These are phyloP conservation scores for Globisporangium spinosum DNA, from an alignment of 352 stramenopile genomes.

Conservation along the genomic window DNA sequence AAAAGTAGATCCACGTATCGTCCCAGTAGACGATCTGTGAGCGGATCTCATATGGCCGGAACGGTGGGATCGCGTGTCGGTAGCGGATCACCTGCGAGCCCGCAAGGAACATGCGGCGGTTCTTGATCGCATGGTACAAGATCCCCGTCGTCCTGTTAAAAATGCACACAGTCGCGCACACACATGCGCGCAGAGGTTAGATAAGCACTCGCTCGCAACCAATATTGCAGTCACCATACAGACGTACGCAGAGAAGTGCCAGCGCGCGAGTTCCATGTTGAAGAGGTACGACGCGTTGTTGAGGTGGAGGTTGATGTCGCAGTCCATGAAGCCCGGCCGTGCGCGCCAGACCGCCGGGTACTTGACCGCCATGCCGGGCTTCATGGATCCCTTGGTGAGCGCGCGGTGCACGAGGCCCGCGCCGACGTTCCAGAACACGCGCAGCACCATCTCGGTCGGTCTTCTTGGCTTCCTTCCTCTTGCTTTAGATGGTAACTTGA, in stretches of 20 bases:
- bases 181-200: not conserved
- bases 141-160: not conserved
- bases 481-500: not conserved
- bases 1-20: slow-evolving; percentile 59
- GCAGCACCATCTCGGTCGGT: slow-evolving; percentile 49
- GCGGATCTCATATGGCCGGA: slow-evolving; percentile 60
- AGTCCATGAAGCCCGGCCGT: slow-evolving; percentile 65
- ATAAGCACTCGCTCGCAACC: not conserved
- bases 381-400: slow-evolving; percentile 41
- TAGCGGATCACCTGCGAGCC: slow-evolving; percentile 62
- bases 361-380: slow-evolving; percentile 50
- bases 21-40: slow-evolving; percentile 53
- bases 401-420: slow-evolving; percentile 49
- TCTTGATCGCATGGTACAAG: slow-evolving; percentile 42
- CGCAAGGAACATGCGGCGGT: slow-evolving; percentile 55
- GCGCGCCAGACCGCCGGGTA: slow-evolving; percentile 70
- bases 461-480: not conserved
- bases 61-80: slow-evolving; percentile 52
- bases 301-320: slow-evolving; percentile 80
- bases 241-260: slow-evolving; percentile 72
- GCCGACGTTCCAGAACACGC: slow-evolving; percentile 68
- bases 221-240: not conserved
- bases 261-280: slow-evolving; percentile 83
- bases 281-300: slow-evolving; percentile 86
- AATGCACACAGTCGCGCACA: not conserved